Evolutionary conservation across 108 stramenopile genomes (phyloP), one percentile per base, ranked within the genome.

Genomic region (Skeletonema menzelii): DNA sequence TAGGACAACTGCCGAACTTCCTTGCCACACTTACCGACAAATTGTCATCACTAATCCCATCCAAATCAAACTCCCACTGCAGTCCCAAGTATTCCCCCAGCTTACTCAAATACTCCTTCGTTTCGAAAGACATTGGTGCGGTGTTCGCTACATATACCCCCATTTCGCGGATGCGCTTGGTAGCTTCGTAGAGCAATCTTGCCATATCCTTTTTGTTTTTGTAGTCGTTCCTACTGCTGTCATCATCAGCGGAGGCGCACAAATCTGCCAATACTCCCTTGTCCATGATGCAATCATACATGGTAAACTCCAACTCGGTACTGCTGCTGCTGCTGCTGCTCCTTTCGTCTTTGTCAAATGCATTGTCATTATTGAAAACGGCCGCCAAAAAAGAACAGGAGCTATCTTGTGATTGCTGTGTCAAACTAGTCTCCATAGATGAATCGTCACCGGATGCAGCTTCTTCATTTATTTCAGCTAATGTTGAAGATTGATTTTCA

Each of bases 61-160:
- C 69, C 31, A 70, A 30, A 62, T 70, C 69, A 40, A 70, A 70
- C 19, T 62, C 40, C 69, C 69, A 70, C 60, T 70, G 62, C 34
- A 70, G 6, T 63, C 69, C 69, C 69, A 70, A 42, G 14, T 63
- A 27, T 17, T 70, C 69, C 7, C 69, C 69, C 37, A 70, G 15
- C 35, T 27, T 26, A 63, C 12, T 26, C 30, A 70, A 44, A 70
- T 63, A 70, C 19, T 40, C 61, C 28, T 63, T 70, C 17, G 59
- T 35, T 28, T 49, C 49, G 5, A 27, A 5, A 27, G 49, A 31
- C 40, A 63, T 63, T 12, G 47, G 49, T 7, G 34, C 4, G 15
- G 60, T 62, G 19, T 63, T 70, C 4, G 69, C 62, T n/a, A 70
- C 69, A 63, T 42, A 70, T 38, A 70, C 31, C 0, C 69, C 69